Conservation (phyloP, 2,329 filamentous ascomycete genomes). For the Didymella sp. region DNA sequence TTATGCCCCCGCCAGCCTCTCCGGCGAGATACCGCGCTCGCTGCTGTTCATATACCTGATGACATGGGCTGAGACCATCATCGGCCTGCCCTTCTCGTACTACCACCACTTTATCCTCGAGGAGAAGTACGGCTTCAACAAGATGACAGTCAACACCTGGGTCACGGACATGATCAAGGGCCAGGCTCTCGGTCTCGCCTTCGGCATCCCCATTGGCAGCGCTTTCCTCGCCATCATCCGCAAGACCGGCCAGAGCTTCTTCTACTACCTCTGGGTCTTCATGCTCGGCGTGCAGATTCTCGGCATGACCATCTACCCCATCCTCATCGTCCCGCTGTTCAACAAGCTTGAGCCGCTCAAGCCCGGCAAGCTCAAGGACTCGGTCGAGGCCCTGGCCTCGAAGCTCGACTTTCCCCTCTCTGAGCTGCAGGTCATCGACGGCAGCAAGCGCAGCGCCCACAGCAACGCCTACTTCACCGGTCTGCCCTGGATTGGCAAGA, state of each 20-base stretch:
- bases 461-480: conserved; percentile 97
- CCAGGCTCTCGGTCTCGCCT: conserved; percentile 77
- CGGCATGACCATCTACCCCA: conserved; percentile 95
- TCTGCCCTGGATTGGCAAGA: conserved; percentile 86
- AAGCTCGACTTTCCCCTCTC: conserved; percentile 89
- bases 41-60: conserved; percentile 91
- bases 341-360: conserved; percentile 96
- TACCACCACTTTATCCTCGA: conserved; percentile 97
- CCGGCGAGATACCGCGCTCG: conserved; percentile 91
- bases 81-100: conserved; percentile 81
- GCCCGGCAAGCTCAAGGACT: conserved; percentile 83
- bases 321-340: conserved; percentile 92
- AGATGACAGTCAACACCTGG: conserved; percentile 90
- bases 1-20: conserved; percentile 79
- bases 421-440: conserved; percentile 94
- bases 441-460: conserved; percentile 85
- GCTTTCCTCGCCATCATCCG: conserved; percentile 94
- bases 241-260: conserved; percentile 91
- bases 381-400: conserved; percentile 82
- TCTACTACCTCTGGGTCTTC: conserved; percentile 98
- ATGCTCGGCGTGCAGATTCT: conserved; percentile 88
- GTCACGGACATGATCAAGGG: conserved; percentile 90
- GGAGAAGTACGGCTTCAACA: conserved; percentile 98
- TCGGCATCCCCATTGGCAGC: conserved; percentile 87
- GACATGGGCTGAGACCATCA: conserved; percentile 77